Base-by-base conservation (phyloP, 2,329 filamentous ascomycete species). In the Stromatinia cepivora region DNA sequence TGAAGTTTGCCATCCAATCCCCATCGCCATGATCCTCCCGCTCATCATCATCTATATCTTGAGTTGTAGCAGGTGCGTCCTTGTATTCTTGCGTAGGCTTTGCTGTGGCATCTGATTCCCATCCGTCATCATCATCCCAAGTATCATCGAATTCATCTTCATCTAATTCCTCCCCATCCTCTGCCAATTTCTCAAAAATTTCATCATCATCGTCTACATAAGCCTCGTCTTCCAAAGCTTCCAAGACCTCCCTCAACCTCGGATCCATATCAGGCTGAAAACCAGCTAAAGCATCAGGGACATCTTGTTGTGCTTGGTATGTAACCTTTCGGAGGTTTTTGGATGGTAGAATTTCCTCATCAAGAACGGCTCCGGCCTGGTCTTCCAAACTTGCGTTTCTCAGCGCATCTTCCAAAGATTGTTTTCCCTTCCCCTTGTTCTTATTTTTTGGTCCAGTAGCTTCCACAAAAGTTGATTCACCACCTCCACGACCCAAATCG, bases 181-280 rank as follows among this genome's bases (percentile, higher is more conserved):
- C 83, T 28, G 92, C 88, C 57, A 97, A 81, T 73, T 90, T 81
- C 57, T 87, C 87, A 79, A 99, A 98, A 65, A 98, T 81, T n/a
- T 95, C 92, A 34, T 89, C 88, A 48, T 94, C 87, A 9, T 92
- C 86, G 62, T 92, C 94, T 2, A 99, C 94, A 77, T 93, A 99
- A 3, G 91, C 94, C 34, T 99, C 95, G 77, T 99, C 95, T 62
- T 99, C 95, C 42, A 99, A 82, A 15, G 95, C 95, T 80, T 97
- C 94, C 34, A 99, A 82, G 7, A 94, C 93, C 79, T 99, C 95
- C 58, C 95, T 87, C 74, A 99, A 79, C 52, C 94, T 86, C 2
- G 94, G 94, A 77, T 99, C 96, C 95, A 99, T 98, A 78, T 98
- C 94, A 9, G 96, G 95, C 80, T 99, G 91, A 79, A 99, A 97